phyloP scores from a whole-genome alignment of 306 rosid genomes.

The Geum urbanum region DNA sequence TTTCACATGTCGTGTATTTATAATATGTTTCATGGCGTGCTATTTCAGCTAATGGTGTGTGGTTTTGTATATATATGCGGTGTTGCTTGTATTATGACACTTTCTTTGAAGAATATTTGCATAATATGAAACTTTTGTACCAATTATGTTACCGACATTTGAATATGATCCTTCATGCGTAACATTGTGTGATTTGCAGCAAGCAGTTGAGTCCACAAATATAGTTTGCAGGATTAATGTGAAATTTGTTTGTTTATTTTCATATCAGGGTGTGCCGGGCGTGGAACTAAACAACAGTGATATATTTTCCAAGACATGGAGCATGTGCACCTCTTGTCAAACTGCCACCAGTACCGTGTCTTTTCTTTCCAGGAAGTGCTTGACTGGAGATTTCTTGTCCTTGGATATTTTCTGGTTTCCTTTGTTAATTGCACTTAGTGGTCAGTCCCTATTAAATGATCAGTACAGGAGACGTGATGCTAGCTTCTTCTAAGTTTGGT shows the following conservation, averaged over 20 bases:
- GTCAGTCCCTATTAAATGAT: conserved; percentile 59
- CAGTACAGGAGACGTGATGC: conserved; percentile 80
- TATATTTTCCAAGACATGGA: conserved; percentile 64
- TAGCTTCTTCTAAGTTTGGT: conserved; percentile 66
- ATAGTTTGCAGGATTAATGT: neutral
- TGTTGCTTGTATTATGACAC: neutral
- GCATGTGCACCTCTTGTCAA: conserved; percentile 57
- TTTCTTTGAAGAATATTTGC: neutral
- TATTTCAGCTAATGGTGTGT: neutral
- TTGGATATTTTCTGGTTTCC: conserved; percentile 91
- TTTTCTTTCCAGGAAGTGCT: conserved; percentile 97
- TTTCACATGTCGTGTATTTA: no score
- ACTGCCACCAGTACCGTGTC: conserved; percentile 73
- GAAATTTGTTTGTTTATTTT: conserved; percentile 2
- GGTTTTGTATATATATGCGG: neutral
- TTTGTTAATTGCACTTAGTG: conserved; percentile 97
- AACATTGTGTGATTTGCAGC: neutral
- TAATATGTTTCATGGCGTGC: neutral
- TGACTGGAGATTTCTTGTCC: conserved; percentile 83
- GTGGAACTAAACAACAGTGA: conserved; percentile 47
- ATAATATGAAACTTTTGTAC: neutral
- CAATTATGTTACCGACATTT: neutral
- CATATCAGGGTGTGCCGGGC: conserved; percentile 45
- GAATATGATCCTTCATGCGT: neutral
- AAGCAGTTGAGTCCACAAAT: neutral